A percentile compares a stretch with the other conserved stretches of the same genome.
Conservation (phyloP, 768 basidiomycete genomes). For the Tephrocybe rancida region DNA sequence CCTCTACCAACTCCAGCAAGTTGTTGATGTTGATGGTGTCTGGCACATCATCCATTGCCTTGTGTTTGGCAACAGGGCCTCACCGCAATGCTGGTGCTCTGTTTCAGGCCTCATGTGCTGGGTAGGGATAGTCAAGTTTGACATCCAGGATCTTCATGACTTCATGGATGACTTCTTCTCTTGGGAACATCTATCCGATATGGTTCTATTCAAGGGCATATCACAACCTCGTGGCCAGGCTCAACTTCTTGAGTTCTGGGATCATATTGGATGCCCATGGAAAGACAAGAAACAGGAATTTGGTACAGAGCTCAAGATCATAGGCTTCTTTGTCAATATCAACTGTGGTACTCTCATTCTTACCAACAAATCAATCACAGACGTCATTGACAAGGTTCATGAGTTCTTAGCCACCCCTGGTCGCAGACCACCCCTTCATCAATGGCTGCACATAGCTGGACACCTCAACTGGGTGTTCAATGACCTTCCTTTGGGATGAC, state of each 20-base stretch:
- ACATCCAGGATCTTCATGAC: conserved; percentile 22
- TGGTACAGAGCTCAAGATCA: conserved; percentile 26
- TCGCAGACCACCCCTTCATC: neutral
- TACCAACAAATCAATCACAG: neutral
- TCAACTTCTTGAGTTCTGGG: conserved; percentile 26
- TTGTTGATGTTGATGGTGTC: conserved; percentile 25
- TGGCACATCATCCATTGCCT: conserved; percentile 27
- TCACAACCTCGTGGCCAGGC: conserved; percentile 21
- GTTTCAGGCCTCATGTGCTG: conserved; percentile 30
- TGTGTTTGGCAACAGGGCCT: conserved; percentile 28
- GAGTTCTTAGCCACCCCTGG: neutral
- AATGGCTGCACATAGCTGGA: neutral
- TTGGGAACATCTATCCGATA: neutral
- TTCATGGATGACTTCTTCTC: conserved; percentile 24
- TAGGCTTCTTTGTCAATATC: conserved; percentile 32
- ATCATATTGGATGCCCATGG: conserved; percentile 27
- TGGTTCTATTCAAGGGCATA: neutral
- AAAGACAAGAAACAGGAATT: conserved; percentile 29
- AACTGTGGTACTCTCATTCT: conserved; percentile 19
- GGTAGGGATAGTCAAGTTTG: conserved; percentile 21
- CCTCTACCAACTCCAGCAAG: conserved; percentile 34
- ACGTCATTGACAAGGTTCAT: conserved; percentile 15
- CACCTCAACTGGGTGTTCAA: conserved; percentile 12
- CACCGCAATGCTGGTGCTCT: conserved; percentile 25
- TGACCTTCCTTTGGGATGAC: conserved; percentile 24